Conservation (phyloP, 129 eudicot species). For the Centella asiatica region DNA sequence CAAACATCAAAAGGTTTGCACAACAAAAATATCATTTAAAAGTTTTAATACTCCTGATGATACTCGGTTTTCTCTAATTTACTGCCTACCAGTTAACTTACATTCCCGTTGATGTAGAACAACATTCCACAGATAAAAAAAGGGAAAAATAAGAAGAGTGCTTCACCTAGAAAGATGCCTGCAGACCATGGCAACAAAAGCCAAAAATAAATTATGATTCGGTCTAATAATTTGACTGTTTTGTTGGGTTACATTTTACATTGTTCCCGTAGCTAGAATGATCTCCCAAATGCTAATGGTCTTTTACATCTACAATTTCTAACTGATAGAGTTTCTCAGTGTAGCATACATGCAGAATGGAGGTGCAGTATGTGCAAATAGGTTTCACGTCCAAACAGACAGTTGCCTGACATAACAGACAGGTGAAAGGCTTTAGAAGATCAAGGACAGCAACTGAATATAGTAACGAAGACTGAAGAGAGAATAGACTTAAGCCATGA, state of each 20-base stretch:
- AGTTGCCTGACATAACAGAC: too few species aligned
- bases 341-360: too few species aligned
- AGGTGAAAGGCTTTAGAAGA: background rate
- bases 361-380: too few species aligned
- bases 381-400: too few species aligned
- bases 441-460: background rate
- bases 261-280: too few species aligned
- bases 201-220: background rate
- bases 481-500: background rate
- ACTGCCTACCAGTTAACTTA: background rate
- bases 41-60: background rate
- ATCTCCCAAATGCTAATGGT: too few species aligned
- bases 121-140: background rate
- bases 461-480: background rate
- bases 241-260: too few species aligned
- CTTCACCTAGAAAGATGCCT: background rate
- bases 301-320: too few species aligned
- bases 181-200: background rate
- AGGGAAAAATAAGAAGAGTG: background rate
- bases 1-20: background rate
- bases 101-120: background rate
- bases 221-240: too few species aligned
- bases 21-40: too few species aligned
- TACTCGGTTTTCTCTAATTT: background rate
- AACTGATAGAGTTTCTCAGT: too few species aligned